phyloP scores from a whole-genome alignment of 2,329 filamentous ascomycete genomes.

The Hypomyces rosellus region DNA sequence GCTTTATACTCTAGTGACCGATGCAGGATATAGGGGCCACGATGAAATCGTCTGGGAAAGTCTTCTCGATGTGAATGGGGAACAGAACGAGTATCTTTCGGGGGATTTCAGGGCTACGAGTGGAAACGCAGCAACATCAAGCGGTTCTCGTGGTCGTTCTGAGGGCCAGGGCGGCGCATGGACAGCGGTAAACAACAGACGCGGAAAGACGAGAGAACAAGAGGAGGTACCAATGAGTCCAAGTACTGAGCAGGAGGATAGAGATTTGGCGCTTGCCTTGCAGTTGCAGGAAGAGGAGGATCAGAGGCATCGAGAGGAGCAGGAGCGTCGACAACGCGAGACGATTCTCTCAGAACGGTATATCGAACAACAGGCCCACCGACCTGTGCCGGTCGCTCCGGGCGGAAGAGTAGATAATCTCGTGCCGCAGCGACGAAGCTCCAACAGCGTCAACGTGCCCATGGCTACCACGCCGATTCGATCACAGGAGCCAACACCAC shows the following conservation, averaged over 20 bases:
- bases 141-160: conserved; percentile 11
- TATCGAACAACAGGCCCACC: conserved; percentile 57
- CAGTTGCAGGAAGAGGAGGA: conserved; percentile 96
- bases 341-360: conserved; percentile 62
- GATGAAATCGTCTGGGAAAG: conserved; percentile 96
- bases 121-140: conserved; percentile 28
- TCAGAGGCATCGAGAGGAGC: conserved; percentile 61
- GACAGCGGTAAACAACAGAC: conserved; percentile 45
- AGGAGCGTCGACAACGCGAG: conserved; percentile 58
- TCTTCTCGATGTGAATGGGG: conserved; percentile 79
- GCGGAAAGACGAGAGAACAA: conserved; percentile 22
- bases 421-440: conserved; percentile 17
- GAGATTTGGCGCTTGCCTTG: conserved; percentile 79
- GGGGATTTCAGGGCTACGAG: conserved; percentile 88
- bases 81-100: conserved; percentile 74
- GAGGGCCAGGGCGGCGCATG: conserved; percentile 35
- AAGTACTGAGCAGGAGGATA: conserved; percentile 66
- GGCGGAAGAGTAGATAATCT: conserved; percentile 8
- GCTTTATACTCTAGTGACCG: conserved; percentile 81
- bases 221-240: conserved; percentile 29
- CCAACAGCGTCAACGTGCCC: conserved; percentile 16
- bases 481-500: background rate
- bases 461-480: background rate
- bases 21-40: conserved; percentile 81
- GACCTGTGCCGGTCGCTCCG: conserved; percentile 21